Percentiles rank a stretch among this genome's conserved stretches.
Conservation (phyloP, 73 alveolate species). For the Vitrella brassicaformis region DNA sequence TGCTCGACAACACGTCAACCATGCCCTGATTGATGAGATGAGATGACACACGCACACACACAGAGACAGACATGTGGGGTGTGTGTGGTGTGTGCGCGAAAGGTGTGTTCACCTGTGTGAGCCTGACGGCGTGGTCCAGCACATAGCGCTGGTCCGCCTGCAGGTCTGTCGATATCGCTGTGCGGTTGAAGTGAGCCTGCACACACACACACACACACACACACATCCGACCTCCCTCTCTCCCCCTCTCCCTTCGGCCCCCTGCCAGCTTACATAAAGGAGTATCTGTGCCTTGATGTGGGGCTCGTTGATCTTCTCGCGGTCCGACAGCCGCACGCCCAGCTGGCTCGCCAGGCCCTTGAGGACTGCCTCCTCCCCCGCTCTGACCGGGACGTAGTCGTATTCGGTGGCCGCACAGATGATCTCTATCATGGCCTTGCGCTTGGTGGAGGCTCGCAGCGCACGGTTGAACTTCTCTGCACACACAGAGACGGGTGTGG, state of each 20-base stretch:
- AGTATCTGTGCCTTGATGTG: constrained; percentile 49
- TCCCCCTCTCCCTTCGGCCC: background rate
- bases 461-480: constrained; percentile 10
- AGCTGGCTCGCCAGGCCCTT: constrained; percentile 38
- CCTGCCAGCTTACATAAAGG: background rate
- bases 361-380: constrained; percentile 49
- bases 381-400: constrained; percentile 50
- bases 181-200: constrained; percentile 55
- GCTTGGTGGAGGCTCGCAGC: constrained; percentile 6
- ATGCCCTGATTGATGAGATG: constrained; percentile 48
- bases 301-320: constrained; percentile 41
- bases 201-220: background rate
- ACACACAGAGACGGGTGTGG: too few species aligned
- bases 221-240: background rate
- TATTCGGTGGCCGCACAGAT: constrained; percentile 47
- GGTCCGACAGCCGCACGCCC: constrained; percentile 45
- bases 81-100: too few species aligned
- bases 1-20: constrained; percentile 66
- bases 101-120: too few species aligned
- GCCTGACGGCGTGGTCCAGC: constrained; percentile 42
- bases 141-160: constrained; percentile 48
- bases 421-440: constrained; percentile 49
- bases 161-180: constrained; percentile 43
- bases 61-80: too few species aligned
- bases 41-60: too few species aligned